Percentiles rank a stretch among this genome's conserved stretches.
Evolutionary conservation across 2,329 filamentous ascomycete genomes (phyloP).

Genomic region (Colletotrichum orchidophilum): DNA sequence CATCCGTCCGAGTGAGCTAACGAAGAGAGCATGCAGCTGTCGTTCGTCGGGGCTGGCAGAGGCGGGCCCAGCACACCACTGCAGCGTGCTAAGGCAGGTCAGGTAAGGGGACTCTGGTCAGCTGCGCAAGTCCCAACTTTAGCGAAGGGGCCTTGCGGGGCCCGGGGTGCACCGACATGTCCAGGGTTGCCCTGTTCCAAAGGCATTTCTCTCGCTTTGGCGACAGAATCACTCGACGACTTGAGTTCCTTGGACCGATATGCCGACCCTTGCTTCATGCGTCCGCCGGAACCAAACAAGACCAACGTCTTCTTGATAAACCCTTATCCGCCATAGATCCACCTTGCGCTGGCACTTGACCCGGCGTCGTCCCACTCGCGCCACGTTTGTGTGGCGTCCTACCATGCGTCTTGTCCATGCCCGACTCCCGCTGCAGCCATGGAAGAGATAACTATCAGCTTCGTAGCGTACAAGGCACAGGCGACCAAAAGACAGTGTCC

Average conservation of each 20-base stretch:
- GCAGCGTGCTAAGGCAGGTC: background rate
- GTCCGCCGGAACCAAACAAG: background rate
- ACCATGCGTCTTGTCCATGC: slow-evolving; percentile 8
- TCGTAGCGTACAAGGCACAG: background rate
- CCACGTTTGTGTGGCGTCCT: background rate
- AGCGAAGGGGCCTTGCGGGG: slow-evolving; percentile 7
- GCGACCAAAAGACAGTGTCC: background rate
- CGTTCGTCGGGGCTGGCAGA: background rate
- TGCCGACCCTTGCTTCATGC: slow-evolving; percentile 11
- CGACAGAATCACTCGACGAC: background rate
- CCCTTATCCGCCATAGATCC: slow-evolving; percentile 1
- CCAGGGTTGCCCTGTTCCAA: background rate
- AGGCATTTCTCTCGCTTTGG: background rate
- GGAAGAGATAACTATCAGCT: background rate
- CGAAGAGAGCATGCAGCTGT: background rate
- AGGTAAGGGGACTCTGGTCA: slow-evolving; percentile 10
- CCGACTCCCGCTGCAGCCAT: slow-evolving; percentile 1
- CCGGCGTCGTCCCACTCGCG: background rate
- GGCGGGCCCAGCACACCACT: background rate
- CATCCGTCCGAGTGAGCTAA: slow-evolving; percentile 3
- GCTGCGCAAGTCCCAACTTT: slow-evolving; percentile 15
- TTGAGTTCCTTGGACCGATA: slow-evolving; percentile 6
- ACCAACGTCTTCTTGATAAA: background rate
- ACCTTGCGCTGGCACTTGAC: slow-evolving; percentile 22
- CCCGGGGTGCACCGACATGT: too few relatives aligned